These are phyloP conservation scores for Saccharomyces hybrid DNA, from an alignment of 1,139 yeast genomes.

Conservation along the genomic window DNA sequence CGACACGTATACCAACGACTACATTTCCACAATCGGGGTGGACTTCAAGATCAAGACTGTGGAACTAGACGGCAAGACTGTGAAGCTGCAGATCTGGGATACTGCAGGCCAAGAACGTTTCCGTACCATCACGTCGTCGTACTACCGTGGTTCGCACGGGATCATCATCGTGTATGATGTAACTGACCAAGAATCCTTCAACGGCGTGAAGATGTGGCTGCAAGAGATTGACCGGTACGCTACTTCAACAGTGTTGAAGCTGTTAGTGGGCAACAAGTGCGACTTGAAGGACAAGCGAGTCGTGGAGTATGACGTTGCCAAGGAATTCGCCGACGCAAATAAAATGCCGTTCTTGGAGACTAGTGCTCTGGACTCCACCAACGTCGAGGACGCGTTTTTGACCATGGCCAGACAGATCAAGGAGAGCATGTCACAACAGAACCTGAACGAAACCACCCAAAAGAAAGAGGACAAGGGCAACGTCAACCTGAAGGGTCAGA, in stretches of 20 bases:
- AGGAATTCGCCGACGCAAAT: slow-evolving; percentile 95
- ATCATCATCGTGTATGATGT: slow-evolving; percentile 96
- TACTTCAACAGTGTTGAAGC: slow-evolving; percentile 93
- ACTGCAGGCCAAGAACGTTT: slow-evolving; percentile 99
- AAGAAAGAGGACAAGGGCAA: slow-evolving; percentile 52
- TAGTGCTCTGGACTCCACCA: slow-evolving; percentile 89
- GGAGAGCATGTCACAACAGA: slow-evolving; percentile 79
- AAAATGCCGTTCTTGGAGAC: slow-evolving; percentile 96
- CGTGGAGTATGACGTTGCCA: slow-evolving; percentile 93
- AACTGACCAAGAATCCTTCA: slow-evolving; percentile 95
- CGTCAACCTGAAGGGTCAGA: slow-evolving; percentile 85
- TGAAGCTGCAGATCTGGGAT: slow-evolving; percentile 97
- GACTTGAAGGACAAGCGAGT: slow-evolving; percentile 91
- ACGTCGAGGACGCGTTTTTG: slow-evolving; percentile 96
- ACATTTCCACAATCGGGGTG: slow-evolving; percentile 95
- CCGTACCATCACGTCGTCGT: slow-evolving; percentile 96
- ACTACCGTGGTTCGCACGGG: slow-evolving; percentile 98
- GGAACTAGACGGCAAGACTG: slow-evolving; percentile 93
- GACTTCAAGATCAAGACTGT: slow-evolving; percentile 97
- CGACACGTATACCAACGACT: slow-evolving; percentile 94
- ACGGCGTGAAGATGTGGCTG: slow-evolving; percentile 96
- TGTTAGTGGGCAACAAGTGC: slow-evolving; percentile 94
- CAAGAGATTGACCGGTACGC: slow-evolving; percentile 98
- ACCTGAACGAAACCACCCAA: slow-evolving; percentile 34
- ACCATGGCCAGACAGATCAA: slow-evolving; percentile 98